Evolutionary conservation across 2,329 filamentous ascomycete genomes (phyloP), one percentile per base, ranked within the genome.

Genomic region (Gremmenia infestans): DNA sequence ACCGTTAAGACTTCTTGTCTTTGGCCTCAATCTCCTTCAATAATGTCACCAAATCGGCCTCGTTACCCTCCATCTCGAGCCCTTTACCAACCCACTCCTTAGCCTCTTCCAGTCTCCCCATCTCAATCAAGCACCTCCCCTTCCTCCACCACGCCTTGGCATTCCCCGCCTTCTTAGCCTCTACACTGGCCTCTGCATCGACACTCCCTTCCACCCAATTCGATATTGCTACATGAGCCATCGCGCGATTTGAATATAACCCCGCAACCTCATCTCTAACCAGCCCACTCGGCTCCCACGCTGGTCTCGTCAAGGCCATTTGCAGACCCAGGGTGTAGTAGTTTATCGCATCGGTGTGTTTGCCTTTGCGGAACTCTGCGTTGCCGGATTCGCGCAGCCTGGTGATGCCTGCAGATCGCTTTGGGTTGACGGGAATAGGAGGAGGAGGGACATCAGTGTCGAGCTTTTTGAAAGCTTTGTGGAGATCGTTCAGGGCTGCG

Each of bases 111-210:
- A 89, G 74, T 58, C 93, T 74, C 1, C 88, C 88, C 94, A 97
- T 97, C 82, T 99, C 94, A 63, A 87, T 74, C 69, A 97, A 73
- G 70, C 91, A 95, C 75, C 85, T 85, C 9, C 89, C 94, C 59
- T 89, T 79, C 59, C 94, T 80, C 87, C 91, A 97, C 91, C 93
- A 97, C 0, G 86, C 92, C 82, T 97, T 97, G 1, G 89, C 85
- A 72, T 99, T 97, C 40, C 88, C 91, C 43, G 87, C 81, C 63
- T 85, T 82, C 79, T 93, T 92, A 60, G 90, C 86, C 78, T 96
- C 92, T 45, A 96, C 87, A 70, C 89, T 94, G 32, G 85, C 82
- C 76, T 95, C 88, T 4, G 91, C 92, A 73, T 99, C 94, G 5
- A 91, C 80, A n/a, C 87, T 82, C 5, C 85, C 94, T 74, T 94